Evolutionary conservation across 164 flowering plant genomes (phyloP).

Genomic region (Tetrastigma voinierianum): DNA sequence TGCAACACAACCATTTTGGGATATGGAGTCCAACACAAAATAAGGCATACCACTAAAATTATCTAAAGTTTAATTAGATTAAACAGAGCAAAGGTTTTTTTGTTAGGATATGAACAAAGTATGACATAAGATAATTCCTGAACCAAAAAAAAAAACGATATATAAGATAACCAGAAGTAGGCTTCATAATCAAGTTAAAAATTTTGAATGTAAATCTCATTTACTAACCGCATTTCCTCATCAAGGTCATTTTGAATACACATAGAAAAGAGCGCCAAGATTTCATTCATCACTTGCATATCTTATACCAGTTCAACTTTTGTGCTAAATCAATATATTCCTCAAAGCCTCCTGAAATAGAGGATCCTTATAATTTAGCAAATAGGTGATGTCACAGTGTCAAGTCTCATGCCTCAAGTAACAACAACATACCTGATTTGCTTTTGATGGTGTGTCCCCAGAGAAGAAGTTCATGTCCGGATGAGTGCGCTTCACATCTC

Average conservation of each 20-base stretch:
- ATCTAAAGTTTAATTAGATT: background rate
- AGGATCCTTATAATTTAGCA: constrained; percentile 1
- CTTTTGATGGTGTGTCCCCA: constrained; percentile 68
- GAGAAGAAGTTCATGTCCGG: constrained; percentile 93
- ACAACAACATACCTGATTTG: constrained; percentile 64
- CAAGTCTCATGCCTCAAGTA: constrained; percentile 2
- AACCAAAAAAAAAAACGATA: too few species aligned
- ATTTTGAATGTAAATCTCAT: background rate
- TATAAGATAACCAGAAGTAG: background rate
- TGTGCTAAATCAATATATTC: constrained; percentile 78
- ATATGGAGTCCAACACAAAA: background rate
- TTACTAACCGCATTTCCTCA: constrained; percentile 77
- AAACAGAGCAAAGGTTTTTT: background rate
- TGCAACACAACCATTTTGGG: too few species aligned
- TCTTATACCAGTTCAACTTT: constrained; percentile 96
- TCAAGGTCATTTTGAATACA: constrained; percentile 88
- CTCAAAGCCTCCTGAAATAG: constrained; percentile 76
- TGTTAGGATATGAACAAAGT: background rate
- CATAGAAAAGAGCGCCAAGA: constrained; percentile 87
- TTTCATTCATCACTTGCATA: constrained; percentile 99
- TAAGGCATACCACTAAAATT: background rate
- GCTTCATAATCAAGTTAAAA: background rate
- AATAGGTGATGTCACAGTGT: background rate
- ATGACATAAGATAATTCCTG: too few species aligned
- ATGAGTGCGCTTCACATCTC: constrained; percentile 98